A percentile compares a stretch with the other conserved stretches of the same genome.
phyloP scores from a whole-genome alignment of 345 rosid genomes.

The Eucalyptus erythrocorys region DNA sequence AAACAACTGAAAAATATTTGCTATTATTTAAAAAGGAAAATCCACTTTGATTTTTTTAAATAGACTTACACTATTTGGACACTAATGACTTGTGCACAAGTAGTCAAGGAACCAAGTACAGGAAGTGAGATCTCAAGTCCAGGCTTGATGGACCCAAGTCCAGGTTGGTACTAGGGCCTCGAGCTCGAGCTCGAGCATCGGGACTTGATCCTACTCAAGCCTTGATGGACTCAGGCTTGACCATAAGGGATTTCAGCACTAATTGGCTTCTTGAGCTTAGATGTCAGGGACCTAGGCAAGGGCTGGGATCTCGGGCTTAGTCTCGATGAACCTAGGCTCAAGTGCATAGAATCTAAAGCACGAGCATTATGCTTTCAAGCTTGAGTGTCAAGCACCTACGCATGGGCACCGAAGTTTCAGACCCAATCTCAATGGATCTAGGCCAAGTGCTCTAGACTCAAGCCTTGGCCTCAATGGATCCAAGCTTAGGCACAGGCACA shows the following conservation, averaged over 20 bases:
- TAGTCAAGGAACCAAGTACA: too few relatives aligned
- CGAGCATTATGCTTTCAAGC: accelerated
- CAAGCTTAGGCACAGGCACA: too few relatives aligned
- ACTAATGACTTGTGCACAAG: too few relatives aligned
- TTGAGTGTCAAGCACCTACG: neutral
- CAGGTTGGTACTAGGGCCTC: accelerated
- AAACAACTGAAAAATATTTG: accelerated
- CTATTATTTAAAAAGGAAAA: too few relatives aligned
- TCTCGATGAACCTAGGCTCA: accelerated
- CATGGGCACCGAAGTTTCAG: neutral
- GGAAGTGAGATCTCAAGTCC: too few relatives aligned
- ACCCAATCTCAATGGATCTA: neutral
- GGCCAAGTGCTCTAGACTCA: too few relatives aligned
- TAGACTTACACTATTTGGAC: accelerated
- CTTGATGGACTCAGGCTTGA: neutral
- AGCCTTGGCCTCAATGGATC: too few relatives aligned
- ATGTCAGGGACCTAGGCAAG: accelerated
- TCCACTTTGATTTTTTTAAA: neutral
- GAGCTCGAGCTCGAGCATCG: accelerated
- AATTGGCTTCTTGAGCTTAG: accelerated
- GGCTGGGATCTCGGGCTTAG: accelerated
- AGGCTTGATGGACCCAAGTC: too few relatives aligned
- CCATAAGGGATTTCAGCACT: neutral
- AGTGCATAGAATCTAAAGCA: neutral
- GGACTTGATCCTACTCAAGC: accelerated